phyloP scores from a whole-genome alignment of 2,329 filamentous ascomycete species.

The Xylaria sp. region DNA sequence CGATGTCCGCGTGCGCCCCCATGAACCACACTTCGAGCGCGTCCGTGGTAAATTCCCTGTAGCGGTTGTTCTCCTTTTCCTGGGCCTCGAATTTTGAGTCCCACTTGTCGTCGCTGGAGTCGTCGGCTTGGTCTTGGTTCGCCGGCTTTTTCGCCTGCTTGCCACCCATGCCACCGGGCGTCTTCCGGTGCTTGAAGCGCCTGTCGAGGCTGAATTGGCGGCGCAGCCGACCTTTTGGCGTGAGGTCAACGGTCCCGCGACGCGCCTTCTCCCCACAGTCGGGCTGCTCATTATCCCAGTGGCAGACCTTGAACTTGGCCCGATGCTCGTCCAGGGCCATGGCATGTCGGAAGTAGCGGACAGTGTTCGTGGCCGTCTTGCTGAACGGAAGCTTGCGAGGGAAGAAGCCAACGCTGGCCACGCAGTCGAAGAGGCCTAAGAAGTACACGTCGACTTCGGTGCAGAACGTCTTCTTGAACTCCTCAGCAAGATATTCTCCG shows the following conservation, averaged over 20 bases:
- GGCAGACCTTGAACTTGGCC: conserved; percentile 35
- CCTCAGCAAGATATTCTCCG: conserved; percentile 26
- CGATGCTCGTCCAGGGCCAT: conserved; percentile 35
- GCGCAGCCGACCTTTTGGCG: conserved; percentile 8
- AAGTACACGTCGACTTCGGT: conserved; percentile 35
- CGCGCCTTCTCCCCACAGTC: not conserved
- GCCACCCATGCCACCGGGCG: not conserved
- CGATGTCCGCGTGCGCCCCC: conserved; percentile 32
- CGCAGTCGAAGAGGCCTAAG: conserved; percentile 33
- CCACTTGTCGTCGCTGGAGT: conserved; percentile 21
- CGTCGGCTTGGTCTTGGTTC: not conserved
- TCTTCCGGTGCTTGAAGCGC: conserved; percentile 12
- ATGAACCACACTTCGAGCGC: conserved; percentile 36
- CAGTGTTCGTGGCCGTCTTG: conserved; percentile 30
- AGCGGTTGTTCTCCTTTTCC: conserved; percentile 24
- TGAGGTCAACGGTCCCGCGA: conserved; percentile 29
- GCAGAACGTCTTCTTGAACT: conserved; percentile 36
- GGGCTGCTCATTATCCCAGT: conserved; percentile 26
- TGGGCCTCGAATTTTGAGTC: conserved; percentile 27
- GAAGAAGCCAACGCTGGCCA: conserved; percentile 36
- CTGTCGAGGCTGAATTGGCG: conserved; percentile 9
- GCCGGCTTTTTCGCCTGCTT: not conserved
- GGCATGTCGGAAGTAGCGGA: conserved; percentile 32
- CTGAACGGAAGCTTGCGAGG: conserved; percentile 34
- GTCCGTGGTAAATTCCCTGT: conserved; percentile 29